Conservation (phyloP, 768 basidiomycete species). For the Kwoniella europaea region DNA sequence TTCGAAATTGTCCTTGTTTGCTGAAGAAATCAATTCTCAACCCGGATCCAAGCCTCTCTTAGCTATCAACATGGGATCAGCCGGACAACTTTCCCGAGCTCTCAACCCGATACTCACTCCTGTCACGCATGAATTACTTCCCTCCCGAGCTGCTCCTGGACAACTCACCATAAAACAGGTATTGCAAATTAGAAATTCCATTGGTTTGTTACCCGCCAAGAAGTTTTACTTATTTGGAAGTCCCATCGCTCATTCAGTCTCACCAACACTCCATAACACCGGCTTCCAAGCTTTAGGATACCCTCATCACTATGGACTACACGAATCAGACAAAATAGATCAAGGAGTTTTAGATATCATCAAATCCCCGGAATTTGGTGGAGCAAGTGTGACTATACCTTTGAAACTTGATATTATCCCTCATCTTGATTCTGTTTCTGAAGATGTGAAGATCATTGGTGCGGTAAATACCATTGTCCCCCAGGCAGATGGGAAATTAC, state of each 20-base stretch:
- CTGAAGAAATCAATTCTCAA: constrained; percentile 61
- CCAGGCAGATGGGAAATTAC: constrained; percentile 64
- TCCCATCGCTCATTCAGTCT: constrained; percentile 87
- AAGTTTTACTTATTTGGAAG: constrained; percentile 86
- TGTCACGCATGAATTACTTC: constrained; percentile 86
- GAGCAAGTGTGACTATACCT: constrained; percentile 95
- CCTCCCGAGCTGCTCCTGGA: constrained; percentile 85
- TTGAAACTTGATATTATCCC: constrained; percentile 90
- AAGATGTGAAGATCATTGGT: constrained; percentile 81
- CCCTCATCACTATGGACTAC: constrained; percentile 77
- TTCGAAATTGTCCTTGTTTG: constrained; percentile 75
- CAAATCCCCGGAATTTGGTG: constrained; percentile 76
- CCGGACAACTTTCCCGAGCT: constrained; percentile 88
- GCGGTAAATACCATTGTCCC: constrained; percentile 90
- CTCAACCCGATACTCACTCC: constrained; percentile 85
- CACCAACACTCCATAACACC: constrained; percentile 90
- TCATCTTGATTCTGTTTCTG: constrained; percentile 76
- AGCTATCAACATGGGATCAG: constrained; percentile 86
- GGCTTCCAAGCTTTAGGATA: constrained; percentile 79
- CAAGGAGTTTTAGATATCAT: constrained; percentile 71
- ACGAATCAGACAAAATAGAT: constrained; percentile 73
- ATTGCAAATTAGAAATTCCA: constrained; percentile 75
- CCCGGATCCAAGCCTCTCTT: constrained; percentile 77
- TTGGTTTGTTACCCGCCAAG: constrained; percentile 76
- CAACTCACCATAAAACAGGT: constrained; percentile 89